Percentiles rank a stretch among this genome's conserved stretches.
Conservation (phyloP, 495 filamentous ascomycete genomes). For the Podospora comata region DNA sequence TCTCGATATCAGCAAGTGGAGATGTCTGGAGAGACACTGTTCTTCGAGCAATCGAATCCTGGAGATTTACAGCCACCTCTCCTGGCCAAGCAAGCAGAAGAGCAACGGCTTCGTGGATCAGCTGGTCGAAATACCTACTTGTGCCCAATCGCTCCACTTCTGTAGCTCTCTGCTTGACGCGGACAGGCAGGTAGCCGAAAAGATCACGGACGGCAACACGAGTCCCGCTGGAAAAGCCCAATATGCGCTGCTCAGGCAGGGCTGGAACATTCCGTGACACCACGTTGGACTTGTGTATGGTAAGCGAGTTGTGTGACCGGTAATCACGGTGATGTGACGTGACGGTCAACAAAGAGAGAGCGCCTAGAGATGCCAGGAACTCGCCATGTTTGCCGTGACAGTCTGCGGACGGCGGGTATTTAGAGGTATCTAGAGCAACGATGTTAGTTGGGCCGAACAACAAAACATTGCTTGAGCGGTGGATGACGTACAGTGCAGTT, state of each 20-base stretch:
- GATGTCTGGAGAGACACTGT: slow-evolving; percentile 20
- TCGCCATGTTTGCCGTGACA: slow-evolving; percentile 67
- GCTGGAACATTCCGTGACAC: slow-evolving; percentile 67
- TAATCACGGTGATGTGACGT: slow-evolving; percentile 69
- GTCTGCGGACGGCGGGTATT: slow-evolving; percentile 45
- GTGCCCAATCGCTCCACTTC: slow-evolving; percentile 54
- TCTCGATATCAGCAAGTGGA: not conserved
- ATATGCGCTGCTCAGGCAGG: slow-evolving; percentile 56
- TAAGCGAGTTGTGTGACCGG: slow-evolving; percentile 63
- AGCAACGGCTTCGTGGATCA: slow-evolving; percentile 58
- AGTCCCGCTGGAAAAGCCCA: slow-evolving; percentile 65
- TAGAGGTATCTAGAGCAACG: slow-evolving; percentile 67
- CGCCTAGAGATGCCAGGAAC: slow-evolving; percentile 74
- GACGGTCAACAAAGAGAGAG: slow-evolving; percentile 73
- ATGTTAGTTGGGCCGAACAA: slow-evolving; percentile 24
- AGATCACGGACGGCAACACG: slow-evolving; percentile 77
- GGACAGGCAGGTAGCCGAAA: slow-evolving; percentile 94
- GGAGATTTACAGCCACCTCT: slow-evolving; percentile 43
- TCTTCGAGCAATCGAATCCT: slow-evolving; percentile 33
- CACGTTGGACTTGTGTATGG: slow-evolving; percentile 66
- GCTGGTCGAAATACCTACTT: slow-evolving; percentile 60
- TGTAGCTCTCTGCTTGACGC: slow-evolving; percentile 74
- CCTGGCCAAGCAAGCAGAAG: slow-evolving; percentile 64
- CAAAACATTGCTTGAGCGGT: not conserved
- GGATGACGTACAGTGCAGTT: slow-evolving; percentile 60